These are phyloP conservation scores for Coniochaeta pulveracea DNA, from an alignment of 2,329 filamentous ascomycete genomes.

Conservation along the genomic window DNA sequence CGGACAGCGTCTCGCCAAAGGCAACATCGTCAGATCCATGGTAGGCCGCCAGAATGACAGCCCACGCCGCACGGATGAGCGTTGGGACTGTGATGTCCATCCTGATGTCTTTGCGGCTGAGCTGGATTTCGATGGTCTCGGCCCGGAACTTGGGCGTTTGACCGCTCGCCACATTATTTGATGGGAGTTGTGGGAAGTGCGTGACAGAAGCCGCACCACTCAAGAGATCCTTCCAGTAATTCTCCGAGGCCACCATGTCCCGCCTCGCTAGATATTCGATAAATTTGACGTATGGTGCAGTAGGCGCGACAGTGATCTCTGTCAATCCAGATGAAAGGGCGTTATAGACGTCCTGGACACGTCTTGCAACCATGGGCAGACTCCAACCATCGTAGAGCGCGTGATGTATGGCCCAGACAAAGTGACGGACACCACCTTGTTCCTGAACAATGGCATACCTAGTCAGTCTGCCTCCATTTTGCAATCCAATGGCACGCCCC, in stretches of 20 bases:
- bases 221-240: slow-evolving; percentile 5
- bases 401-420: slow-evolving; percentile 12
- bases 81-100: slow-evolving; percentile 11
- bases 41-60: slow-evolving; percentile 6
- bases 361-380: slow-evolving; percentile 8
- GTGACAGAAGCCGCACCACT: slow-evolving; percentile 7
- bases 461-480: slow-evolving; percentile 10
- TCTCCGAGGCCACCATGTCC: slow-evolving; percentile 4
- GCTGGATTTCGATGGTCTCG: slow-evolving; percentile 6
- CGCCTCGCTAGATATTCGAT: slow-evolving; percentile 9
- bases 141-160: slow-evolving; percentile 6
- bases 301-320: neutral
- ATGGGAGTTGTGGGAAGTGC: slow-evolving; percentile 3
- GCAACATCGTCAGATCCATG: slow-evolving; percentile 6
- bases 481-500: slow-evolving; percentile 7
- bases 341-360: slow-evolving; percentile 10
- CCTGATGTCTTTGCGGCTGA: slow-evolving; percentile 6
- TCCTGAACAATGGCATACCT: slow-evolving; percentile 9
- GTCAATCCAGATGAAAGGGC: neutral
- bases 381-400: slow-evolving; percentile 7
- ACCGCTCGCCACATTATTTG: neutral
- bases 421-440: slow-evolving; percentile 1
- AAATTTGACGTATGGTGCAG: slow-evolving; percentile 11
- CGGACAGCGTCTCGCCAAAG: slow-evolving; percentile 12
- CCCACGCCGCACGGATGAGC: slow-evolving; percentile 9